Evolutionary conservation across 2,329 filamentous ascomycete genomes (phyloP).

Genomic region (Coleophoma cylindrospora): DNA sequence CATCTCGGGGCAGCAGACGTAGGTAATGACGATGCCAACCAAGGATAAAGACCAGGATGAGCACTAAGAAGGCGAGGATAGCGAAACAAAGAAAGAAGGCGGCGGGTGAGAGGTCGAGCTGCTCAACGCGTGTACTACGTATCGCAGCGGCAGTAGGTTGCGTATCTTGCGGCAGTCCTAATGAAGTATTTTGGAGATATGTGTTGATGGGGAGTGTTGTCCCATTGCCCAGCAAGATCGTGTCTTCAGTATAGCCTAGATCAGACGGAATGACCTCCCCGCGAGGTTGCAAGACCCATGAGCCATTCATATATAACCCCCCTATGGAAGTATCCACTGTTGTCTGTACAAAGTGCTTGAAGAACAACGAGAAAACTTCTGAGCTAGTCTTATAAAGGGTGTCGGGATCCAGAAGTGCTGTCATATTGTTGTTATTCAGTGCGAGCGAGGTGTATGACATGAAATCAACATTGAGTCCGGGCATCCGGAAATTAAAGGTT

Average conservation of each 20-base stretch:
- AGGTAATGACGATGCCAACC: slow-evolving; percentile 1
- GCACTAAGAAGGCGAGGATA: slow-evolving; percentile 4
- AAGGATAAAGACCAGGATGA: slow-evolving; percentile 1
- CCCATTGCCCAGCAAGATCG: not conserved
- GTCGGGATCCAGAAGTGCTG: slow-evolving; percentile 3
- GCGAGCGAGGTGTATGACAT: slow-evolving; percentile 6
- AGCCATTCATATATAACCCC: slow-evolving; percentile 6
- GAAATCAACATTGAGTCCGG: slow-evolving; percentile 10
- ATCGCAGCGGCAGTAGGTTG: not conserved
- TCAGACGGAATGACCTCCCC: slow-evolving; percentile 2
- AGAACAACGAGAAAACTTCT: slow-evolving; percentile 8
- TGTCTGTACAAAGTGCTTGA: slow-evolving; percentile 7
- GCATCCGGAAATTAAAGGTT: slow-evolving; percentile 10
- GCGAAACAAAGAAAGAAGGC: slow-evolving; percentile 7
- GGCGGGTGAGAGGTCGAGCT: slow-evolving; percentile 4
- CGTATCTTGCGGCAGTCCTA: not conserved
- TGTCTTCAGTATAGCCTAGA: slow-evolving; percentile 3
- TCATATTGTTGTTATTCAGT: slow-evolving; percentile 1
- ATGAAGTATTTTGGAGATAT: slow-evolving; percentile 2
- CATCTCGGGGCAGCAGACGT: slow-evolving; percentile 6
- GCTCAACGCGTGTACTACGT: not conserved
- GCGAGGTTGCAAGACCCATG: slow-evolving; percentile 5
- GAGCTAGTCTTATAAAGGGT: slow-evolving; percentile 1
- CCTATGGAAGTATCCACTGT: not conserved
- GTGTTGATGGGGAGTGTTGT: not conserved